Conservation (phyloP, 176 grass and related monocot species). For the Luzula sylvatica region DNA sequence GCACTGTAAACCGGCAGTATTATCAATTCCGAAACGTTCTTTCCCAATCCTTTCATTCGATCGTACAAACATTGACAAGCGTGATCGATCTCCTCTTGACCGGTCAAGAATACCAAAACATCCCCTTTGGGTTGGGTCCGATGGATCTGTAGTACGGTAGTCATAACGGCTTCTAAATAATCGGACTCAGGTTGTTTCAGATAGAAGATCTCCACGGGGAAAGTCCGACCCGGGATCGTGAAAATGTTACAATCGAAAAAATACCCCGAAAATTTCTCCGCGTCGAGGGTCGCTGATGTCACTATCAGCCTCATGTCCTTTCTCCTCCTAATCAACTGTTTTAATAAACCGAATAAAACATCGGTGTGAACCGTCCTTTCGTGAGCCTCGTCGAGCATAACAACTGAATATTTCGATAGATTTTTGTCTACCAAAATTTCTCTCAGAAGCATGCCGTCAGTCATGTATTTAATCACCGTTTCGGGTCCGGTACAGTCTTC, state of each 20-base stretch:
- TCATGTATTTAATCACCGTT: slow-evolving; percentile 97
- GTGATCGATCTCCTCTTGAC: slow-evolving; percentile 95
- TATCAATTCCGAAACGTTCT: slow-evolving; percentile 82
- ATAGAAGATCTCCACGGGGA: slow-evolving; percentile 92
- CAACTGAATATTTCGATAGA: slow-evolving; percentile 77
- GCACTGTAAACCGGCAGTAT: slow-evolving; percentile 95
- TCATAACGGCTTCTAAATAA: slow-evolving; percentile 84
- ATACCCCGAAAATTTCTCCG: slow-evolving; percentile 95
- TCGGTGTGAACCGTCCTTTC: slow-evolving; percentile 92
- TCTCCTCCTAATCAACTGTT: slow-evolving; percentile 84
- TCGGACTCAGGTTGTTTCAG: slow-evolving; percentile 83
- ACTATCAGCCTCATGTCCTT: slow-evolving; percentile 88
- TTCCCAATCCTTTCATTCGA: slow-evolving; percentile 85
- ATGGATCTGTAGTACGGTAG: slow-evolving; percentile 85
- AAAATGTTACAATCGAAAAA: slow-evolving; percentile 98
- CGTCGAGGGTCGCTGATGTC: slow-evolving; percentile 87
- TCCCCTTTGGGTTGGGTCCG: slow-evolving; percentile 89
- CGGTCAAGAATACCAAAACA: slow-evolving; percentile 75
- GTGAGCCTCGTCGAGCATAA: slow-evolving; percentile 98
- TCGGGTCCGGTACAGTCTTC: slow-evolving; percentile 88
- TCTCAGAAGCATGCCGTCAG: slow-evolving; percentile 88
- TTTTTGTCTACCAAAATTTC: slow-evolving; percentile 95
- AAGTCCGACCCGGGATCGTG: slow-evolving; percentile 91
- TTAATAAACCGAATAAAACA: slow-evolving; percentile 84
- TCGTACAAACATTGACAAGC: slow-evolving; percentile 85